Conservation (phyloP, 2,329 filamentous ascomycete genomes). For the Cadophora malorum region DNA sequence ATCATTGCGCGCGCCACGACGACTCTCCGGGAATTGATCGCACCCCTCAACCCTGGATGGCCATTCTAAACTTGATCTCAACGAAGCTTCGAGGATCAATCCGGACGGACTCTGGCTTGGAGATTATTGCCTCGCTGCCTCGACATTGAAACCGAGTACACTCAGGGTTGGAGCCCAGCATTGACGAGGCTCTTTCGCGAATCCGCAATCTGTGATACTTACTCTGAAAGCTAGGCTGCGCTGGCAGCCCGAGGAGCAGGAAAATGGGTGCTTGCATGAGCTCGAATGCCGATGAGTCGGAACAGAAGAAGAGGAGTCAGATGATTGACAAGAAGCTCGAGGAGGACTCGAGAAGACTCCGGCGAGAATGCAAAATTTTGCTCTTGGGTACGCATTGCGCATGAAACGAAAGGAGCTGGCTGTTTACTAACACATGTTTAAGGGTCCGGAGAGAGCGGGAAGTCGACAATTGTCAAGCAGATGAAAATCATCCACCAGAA, state of each 20-base stretch:
- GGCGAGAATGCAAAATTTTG: constrained; percentile 98
- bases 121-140: constrained; percentile 1
- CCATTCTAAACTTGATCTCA: constrained; percentile 25
- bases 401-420: constrained; percentile 12
- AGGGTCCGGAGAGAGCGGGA: constrained; percentile 98
- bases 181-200: constrained; percentile 4
- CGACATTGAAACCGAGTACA: not conserved
- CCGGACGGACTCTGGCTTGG: not conserved
- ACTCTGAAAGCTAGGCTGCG: constrained; percentile 37
- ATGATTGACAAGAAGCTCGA: constrained; percentile 93
- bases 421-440: constrained; percentile 35
- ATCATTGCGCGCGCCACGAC: constrained; percentile 22
- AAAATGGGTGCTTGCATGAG: constrained; percentile 96
- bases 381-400: constrained; percentile 74
- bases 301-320: constrained; percentile 96
- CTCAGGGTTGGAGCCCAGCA: not conserved
- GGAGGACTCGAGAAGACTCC: constrained; percentile 90
- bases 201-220: constrained; percentile 11
- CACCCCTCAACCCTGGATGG: constrained; percentile 27
- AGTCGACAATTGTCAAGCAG: constrained; percentile 99
- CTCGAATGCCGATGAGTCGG: constrained; percentile 78
- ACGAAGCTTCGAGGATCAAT: constrained; percentile 30
- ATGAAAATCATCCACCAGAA: constrained; percentile 99
- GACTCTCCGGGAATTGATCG: constrained; percentile 21
- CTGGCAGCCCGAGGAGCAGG: constrained; percentile 37